These are phyloP conservation scores for Euptelea pleiosperma DNA, from an alignment of 164 flowering plant genomes.

Conservation along the genomic window DNA sequence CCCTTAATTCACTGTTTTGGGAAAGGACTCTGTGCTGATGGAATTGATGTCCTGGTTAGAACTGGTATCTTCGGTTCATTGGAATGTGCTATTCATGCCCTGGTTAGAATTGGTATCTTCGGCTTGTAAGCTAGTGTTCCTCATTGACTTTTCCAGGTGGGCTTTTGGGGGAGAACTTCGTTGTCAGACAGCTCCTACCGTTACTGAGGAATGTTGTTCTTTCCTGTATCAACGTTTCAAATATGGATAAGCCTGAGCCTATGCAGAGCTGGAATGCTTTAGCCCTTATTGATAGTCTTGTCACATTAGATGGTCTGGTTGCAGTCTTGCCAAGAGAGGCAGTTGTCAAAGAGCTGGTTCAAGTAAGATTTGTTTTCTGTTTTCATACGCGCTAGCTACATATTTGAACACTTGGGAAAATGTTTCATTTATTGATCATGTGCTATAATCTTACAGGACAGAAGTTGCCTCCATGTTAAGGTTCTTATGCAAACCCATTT, in stretches of 20 bases:
- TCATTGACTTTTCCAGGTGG: slow-evolving; percentile 52
- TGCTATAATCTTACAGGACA: slow-evolving; percentile 48
- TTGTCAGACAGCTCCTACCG: slow-evolving; percentile 73
- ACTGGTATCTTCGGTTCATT: slow-evolving; percentile 60
- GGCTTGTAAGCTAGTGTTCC: slow-evolving; percentile 16
- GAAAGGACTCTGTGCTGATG: slow-evolving; percentile 83
- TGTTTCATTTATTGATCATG: slow-evolving; percentile 12
- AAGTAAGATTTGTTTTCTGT: slow-evolving; percentile 39
- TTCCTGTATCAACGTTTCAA: slow-evolving; percentile 56
- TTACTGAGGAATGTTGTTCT: slow-evolving; percentile 54
- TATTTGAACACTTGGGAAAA: neutral
- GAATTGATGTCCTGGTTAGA: slow-evolving; percentile 90
- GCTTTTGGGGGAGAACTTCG: slow-evolving; percentile 70
- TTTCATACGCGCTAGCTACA: neutral
- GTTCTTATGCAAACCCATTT: slow-evolving; percentile 59
- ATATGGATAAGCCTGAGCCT: slow-evolving; percentile 68
- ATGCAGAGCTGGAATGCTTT: slow-evolving; percentile 76
- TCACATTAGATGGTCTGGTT: slow-evolving; percentile 64
- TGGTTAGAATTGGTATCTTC: slow-evolving; percentile 15
- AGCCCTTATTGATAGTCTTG: slow-evolving; percentile 70
- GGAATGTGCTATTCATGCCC: slow-evolving; percentile 10
- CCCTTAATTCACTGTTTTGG: slow-evolving; percentile 90
- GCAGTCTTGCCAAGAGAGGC: slow-evolving; percentile 52
- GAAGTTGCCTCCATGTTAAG: slow-evolving; percentile 51
- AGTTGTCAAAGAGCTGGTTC: slow-evolving; percentile 72